A percentile compares a stretch with the other conserved stretches of the same genome.
phyloP scores from a whole-genome alignment of 805 yeast genomes.

The Komagataella phaffii region DNA sequence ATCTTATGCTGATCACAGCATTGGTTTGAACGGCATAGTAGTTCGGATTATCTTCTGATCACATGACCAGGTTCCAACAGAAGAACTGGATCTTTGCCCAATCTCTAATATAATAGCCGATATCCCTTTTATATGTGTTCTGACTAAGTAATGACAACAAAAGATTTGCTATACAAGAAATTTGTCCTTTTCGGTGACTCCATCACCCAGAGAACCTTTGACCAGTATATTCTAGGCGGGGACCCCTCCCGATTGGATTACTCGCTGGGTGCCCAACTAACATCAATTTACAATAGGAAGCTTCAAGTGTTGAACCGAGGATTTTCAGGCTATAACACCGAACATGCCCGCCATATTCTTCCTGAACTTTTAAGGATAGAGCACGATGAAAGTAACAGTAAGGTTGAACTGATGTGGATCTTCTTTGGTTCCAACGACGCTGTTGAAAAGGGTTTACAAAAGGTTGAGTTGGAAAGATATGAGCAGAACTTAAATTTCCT shows the following conservation, averaged over 20 bases:
- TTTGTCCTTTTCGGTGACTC: conserved; percentile 20
- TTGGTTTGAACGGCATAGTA: not conserved
- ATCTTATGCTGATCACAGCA: not conserved
- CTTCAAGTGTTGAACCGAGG: conserved; percentile 68
- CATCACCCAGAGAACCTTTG: conserved; percentile 18
- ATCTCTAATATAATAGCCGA: not conserved
- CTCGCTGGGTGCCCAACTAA: conserved; percentile 4
- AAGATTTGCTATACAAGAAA: not conserved
- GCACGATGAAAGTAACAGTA: conserved; percentile 17
- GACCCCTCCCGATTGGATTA: not conserved
- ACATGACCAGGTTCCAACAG: not conserved
- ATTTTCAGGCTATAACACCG: conserved; percentile 60
- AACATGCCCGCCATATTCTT: conserved; percentile 38
- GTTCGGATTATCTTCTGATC: not conserved
- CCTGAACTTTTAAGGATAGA: conserved; percentile 39
- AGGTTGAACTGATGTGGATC: conserved; percentile 31
- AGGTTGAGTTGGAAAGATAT: conserved; percentile 33
- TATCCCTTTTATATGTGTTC: not conserved
- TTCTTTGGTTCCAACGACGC: conserved; percentile 82
- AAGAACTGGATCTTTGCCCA: not conserved
- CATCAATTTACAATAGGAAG: conserved; percentile 35
- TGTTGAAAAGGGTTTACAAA: conserved; percentile 26
- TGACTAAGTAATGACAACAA: not conserved
- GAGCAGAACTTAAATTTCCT: conserved; percentile 30
- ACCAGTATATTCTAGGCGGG: conserved; percentile 7